A percentile compares a stretch with the other conserved stretches of the same genome.
phyloP scores from a whole-genome alignment of 2,329 filamentous ascomycete species.

The Talaromyces funiculosus region DNA sequence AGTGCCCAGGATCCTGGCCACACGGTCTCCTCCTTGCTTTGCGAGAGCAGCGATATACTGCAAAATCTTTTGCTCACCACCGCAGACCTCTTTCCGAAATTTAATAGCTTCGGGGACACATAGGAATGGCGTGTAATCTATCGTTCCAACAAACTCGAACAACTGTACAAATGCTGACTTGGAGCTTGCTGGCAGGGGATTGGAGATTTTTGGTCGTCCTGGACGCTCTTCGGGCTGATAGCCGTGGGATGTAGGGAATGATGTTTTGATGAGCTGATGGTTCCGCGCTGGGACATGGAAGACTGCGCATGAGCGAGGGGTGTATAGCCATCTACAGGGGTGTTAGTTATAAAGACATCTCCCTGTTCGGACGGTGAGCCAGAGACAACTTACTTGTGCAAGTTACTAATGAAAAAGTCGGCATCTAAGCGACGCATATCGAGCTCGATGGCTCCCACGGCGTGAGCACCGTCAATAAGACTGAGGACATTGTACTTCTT shows the following conservation, averaged over 20 bases:
- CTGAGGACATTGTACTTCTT: slow-evolving; percentile 63
- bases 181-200: slow-evolving; percentile 35
- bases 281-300: slow-evolving; percentile 73
- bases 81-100: slow-evolving; percentile 63
- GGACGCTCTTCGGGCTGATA: slow-evolving; percentile 44
- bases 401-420: slow-evolving; percentile 83
- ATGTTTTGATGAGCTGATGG: slow-evolving; percentile 66
- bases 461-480: slow-evolving; percentile 78
- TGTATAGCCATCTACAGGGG: slow-evolving; percentile 65
- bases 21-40: slow-evolving; percentile 54
- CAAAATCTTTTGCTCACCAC: slow-evolving; percentile 66
- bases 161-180: slow-evolving; percentile 60
- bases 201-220: background rate
- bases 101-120: slow-evolving; percentile 67
- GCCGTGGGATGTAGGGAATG: slow-evolving; percentile 75
- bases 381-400: slow-evolving; percentile 59
- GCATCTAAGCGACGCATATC: slow-evolving; percentile 63
- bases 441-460: slow-evolving; percentile 70
- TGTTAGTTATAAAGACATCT: no score
- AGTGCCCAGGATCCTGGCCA: slow-evolving; percentile 62
- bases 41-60: slow-evolving; percentile 60
- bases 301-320: slow-evolving; percentile 74
- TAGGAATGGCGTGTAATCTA: slow-evolving; percentile 66
- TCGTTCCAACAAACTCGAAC: slow-evolving; percentile 73
- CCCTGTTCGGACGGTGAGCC: no score